Evolutionary conservation across 768 basidiomycete species (phyloP), one percentile per base, ranked within the genome.

Genomic region (Phanerodontia chrysosporium): DNA sequence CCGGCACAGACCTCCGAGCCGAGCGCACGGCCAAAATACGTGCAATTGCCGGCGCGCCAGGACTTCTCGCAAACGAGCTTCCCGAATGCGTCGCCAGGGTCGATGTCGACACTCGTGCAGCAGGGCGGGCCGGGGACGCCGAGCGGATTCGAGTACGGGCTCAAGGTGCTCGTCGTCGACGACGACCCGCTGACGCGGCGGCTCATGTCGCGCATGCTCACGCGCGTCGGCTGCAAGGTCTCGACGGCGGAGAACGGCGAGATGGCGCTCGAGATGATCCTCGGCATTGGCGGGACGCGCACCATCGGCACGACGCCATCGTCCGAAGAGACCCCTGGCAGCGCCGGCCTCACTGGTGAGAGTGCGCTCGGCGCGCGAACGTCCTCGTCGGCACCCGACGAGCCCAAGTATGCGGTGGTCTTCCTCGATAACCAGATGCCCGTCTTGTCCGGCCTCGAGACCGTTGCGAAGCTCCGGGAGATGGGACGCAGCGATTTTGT

Each of bases 361-460:
- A 14, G 35, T 25, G 55, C 55, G 49, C 52, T 45, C 27, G 27
- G 39, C 39, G 8, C 4, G 39, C 39, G 39, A 18, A 7, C 39
- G 32, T 35, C 32, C 32, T 7, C 32, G 8, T 7, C 8, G 32
- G 14, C 44, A 6, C 53, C 55, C 44, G 67, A 67, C 25, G 67
- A 67, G 64, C 51, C 27, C 39, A 42, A 42, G 39, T 80, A 73
- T 55, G 81, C 81, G 54, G 72, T 80, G 12, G 72, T 81, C 24
- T 84, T 84, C 69, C 68, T 86, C 63, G 78, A 83, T 61, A 94
- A 95, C 70, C 90, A 92, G 72, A 93, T 93, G 89, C 88, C 87
- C 10, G 75, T 90, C n/a, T 78, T 91, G 77, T 86, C 86, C 61
- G 93, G 93, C 16, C 68, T 91, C 46, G 82, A 85, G 58, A 80